A percentile compares a stretch with the other conserved stretches of the same genome.
These are phyloP conservation scores for Lepidium didymum DNA, from an alignment of 345 rosid genomes.

Conservation along the genomic window DNA sequence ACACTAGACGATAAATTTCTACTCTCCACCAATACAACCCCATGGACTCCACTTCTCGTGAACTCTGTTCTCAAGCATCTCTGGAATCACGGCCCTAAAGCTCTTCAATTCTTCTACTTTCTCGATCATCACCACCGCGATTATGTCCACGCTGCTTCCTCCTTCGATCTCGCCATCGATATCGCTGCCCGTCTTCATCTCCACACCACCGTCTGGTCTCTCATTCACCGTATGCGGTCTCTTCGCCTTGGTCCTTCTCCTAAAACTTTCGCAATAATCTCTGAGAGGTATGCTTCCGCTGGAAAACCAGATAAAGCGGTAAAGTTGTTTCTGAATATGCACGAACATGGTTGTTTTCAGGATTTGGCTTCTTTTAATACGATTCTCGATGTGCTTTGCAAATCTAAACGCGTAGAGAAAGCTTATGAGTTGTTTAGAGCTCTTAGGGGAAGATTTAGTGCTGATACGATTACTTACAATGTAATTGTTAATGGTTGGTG, in stretches of 20 bases:
- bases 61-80: slow-evolving; percentile 56
- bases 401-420: slow-evolving; percentile 65
- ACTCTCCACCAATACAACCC: slow-evolving; percentile 35
- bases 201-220: slow-evolving; percentile 39
- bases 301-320: slow-evolving; percentile 77
- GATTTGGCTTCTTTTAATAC: slow-evolving; percentile 75
- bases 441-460: slow-evolving; percentile 56
- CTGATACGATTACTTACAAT: slow-evolving; percentile 69
- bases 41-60: slow-evolving; percentile 63
- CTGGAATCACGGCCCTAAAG: slow-evolving; percentile 86
- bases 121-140: slow-evolving; percentile 45
- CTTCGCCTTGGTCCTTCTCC: slow-evolving; percentile 60
- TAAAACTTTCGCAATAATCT: slow-evolving; percentile 59
- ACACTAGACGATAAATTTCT: slow-evolving; percentile 32
- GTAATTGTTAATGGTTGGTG: slow-evolving; percentile 89
- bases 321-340: slow-evolving; percentile 71
- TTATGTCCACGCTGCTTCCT: slow-evolving; percentile 49
- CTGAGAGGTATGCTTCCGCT: slow-evolving; percentile 63
- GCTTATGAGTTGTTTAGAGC: slow-evolving; percentile 60
- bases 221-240: slow-evolving; percentile 65
- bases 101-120: slow-evolving; percentile 64
- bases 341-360: slow-evolving; percentile 67
- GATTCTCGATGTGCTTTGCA: slow-evolving; percentile 71
- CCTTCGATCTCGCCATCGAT: slow-evolving; percentile 82
- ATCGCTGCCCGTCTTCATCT: slow-evolving; percentile 71